A percentile compares a stretch with the other conserved stretches of the same genome.
Evolutionary conservation across 371 early-diverging fungal genomes (phyloP).

Genomic region (Sporodiniella umbellata): DNA sequence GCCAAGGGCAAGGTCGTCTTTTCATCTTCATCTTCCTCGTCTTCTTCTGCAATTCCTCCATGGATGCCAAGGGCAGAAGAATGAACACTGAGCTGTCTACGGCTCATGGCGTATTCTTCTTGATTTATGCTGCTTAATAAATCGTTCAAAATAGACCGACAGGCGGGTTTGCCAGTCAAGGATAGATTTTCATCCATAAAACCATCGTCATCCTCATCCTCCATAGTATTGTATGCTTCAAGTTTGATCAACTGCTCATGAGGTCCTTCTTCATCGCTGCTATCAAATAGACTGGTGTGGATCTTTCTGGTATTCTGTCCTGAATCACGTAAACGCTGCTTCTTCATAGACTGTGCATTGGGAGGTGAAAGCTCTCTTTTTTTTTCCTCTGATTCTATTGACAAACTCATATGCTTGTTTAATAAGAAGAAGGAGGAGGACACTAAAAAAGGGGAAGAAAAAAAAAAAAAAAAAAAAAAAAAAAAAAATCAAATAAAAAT

Average conservation of each 20-base stretch:
- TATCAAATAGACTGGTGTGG: background rate
- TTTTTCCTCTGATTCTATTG: background rate
- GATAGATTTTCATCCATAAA: background rate
- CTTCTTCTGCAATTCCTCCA: background rate
- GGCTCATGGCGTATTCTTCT: background rate
- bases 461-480: background rate
- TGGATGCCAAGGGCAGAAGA: slow-evolving; percentile 2
- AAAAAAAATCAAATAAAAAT: background rate
- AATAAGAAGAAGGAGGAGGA: background rate
- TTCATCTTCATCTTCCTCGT: slow-evolving; percentile 16
- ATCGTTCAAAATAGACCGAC: slow-evolving; percentile 12
- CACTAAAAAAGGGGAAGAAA: background rate
- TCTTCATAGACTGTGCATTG: slow-evolving; percentile 1
- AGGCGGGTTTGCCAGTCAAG: slow-evolving; percentile 5
- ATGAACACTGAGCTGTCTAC: slow-evolving; percentile 2
- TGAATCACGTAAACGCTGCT: background rate
- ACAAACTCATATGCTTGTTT: background rate
- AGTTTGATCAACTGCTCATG: background rate
- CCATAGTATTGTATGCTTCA: slow-evolving; percentile 4
- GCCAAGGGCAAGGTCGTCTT: slow-evolving; percentile 20
- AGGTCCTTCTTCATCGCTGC: background rate
- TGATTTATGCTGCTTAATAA: slow-evolving; percentile 8
- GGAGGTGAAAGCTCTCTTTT: slow-evolving; percentile 9
- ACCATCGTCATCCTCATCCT: slow-evolving; percentile 6
- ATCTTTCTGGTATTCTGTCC: background rate